A percentile compares a stretch with the other conserved stretches of the same genome.
phyloP scores from a whole-genome alignment of 345 rosid genomes.

The Corchorus olitorius region DNA sequence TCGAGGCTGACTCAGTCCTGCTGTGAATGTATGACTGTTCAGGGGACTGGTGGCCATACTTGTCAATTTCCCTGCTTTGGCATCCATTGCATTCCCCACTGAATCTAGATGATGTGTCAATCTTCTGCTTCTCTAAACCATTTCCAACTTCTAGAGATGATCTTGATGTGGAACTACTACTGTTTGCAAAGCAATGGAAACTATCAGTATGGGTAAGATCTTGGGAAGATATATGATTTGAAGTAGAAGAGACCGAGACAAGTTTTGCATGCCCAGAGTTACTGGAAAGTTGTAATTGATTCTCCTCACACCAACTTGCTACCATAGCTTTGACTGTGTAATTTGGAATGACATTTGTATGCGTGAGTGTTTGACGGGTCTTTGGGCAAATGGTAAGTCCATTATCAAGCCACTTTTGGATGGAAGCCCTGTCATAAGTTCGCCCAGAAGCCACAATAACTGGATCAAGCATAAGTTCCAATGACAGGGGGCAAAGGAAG shows the following conservation, averaged over 20 bases:
- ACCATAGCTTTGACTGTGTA: constrained; percentile 93
- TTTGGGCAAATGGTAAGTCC: constrained; percentile 86
- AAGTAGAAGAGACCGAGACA: constrained; percentile 38
- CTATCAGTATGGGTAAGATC: constrained; percentile 54
- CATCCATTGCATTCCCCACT: constrained; percentile 39
- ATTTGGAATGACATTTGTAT: constrained; percentile 84
- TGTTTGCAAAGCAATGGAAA: constrained; percentile 45
- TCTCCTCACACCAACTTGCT: constrained; percentile 77
- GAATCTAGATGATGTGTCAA: constrained; percentile 48
- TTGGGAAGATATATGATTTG: constrained; percentile 49
- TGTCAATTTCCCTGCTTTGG: constrained; percentile 49
- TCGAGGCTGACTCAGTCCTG: constrained; percentile 78
- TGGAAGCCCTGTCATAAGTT: constrained; percentile 86
- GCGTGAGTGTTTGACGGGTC: constrained; percentile 65
- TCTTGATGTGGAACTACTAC: constrained; percentile 63
- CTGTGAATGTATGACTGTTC: constrained; percentile 70
- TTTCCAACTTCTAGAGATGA: constrained; percentile 59
- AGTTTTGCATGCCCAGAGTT: constrained; percentile 33
- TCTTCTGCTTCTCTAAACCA: constrained; percentile 61
- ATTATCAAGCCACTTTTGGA: constrained; percentile 84
- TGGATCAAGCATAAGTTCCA: constrained; percentile 91
- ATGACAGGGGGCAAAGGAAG: constrained; percentile 84
- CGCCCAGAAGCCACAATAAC: constrained; percentile 95
- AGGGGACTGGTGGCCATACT: constrained; percentile 46
- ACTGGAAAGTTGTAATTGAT: constrained; percentile 43